These are phyloP conservation scores for Themeda triandra DNA, from an alignment of 176 grass and related monocot genomes.

Conservation along the genomic window DNA sequence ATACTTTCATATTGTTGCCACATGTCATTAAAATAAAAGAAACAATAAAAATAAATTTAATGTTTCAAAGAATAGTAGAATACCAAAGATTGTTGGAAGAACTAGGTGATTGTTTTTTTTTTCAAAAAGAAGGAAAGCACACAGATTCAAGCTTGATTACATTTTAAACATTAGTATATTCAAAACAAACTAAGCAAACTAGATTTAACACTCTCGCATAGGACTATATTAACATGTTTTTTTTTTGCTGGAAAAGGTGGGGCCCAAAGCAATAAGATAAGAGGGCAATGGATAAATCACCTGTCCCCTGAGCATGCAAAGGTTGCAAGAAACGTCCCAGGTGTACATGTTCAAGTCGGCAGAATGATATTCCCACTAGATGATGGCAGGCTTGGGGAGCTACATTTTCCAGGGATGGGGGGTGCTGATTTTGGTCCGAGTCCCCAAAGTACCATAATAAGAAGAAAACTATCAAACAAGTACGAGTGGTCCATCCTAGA, in stretches of 20 bases:
- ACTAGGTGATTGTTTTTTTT: background rate
- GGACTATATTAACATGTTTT: constrained; percentile 4
- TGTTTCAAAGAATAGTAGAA: background rate
- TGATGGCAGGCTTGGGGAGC: constrained; percentile 84
- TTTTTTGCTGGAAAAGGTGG: constrained; percentile 56
- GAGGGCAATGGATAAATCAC: constrained; percentile 77
- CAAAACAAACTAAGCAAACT: background rate
- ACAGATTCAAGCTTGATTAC: background rate
- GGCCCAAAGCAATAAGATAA: constrained; percentile 41
- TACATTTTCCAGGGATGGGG: constrained; percentile 82
- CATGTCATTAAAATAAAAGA: background rate
- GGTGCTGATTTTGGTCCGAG: constrained; percentile 60
- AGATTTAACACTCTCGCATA: background rate
- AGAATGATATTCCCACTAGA: constrained; percentile 78
- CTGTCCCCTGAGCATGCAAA: constrained; percentile 69
- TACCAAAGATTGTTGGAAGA: background rate
- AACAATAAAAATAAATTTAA: background rate
- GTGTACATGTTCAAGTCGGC: constrained; percentile 70
- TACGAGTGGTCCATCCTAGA: constrained; percentile 94
- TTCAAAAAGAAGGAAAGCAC: background rate
- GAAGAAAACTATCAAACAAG: constrained; percentile 69
- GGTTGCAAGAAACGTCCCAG: constrained; percentile 55
- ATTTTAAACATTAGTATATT: background rate
- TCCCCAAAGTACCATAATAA: constrained; percentile 50
- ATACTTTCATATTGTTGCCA: background rate